Evolutionary conservation across 805 yeast genomes (phyloP), one percentile per base, ranked within the genome.

Genomic region (Starmerella powellii): DNA sequence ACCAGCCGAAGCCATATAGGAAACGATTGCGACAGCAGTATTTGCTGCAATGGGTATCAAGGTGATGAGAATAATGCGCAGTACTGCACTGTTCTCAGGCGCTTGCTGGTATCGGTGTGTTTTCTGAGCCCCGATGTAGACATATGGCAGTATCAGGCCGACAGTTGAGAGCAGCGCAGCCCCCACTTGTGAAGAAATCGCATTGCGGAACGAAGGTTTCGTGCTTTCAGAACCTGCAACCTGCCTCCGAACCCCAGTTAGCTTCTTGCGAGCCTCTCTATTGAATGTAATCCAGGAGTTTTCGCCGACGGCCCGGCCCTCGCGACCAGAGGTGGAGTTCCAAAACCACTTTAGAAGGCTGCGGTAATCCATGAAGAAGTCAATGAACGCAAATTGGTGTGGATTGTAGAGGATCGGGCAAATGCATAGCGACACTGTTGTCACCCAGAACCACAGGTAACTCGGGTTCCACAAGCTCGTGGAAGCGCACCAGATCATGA

Each of bases 331-430:
- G 2, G 36, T 32, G 12, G 43, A 38, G 6, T 70, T 23, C 29
- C 41, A 38, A 31, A 85, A 60, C 94, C 94, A 85, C 38, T 73
- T 63, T 51, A 84, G 73, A 63, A 73, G 82, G 58, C 78, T 83
- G 63, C 87, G 71, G 71, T 87, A 86, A 63, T 86, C 96, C 61
- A 82, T 72, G 62, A 85, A 81, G 72, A 78, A 86, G 63, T 84
- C 94, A 56, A 76, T 79, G 78, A 84, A 74, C 36, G 91, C 73
- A 61, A 85, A 86, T 67, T 86, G 95, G 66, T 86, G 95, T 28
- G 96, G 95, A 63, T 86, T 86, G 74, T 82, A 86, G 38, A 86
- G 59, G 58, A 83, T 80, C 54, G 96, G 96, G 39, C 95, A 76
- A 54, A 84, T 72, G 67, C 84, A 72, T 57, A 87, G 69, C 1